Percentiles rank a stretch among this genome's conserved stretches.
phyloP scores from a whole-genome alignment of 345 rosid genomes.

The Citrus mangshanensis region DNA sequence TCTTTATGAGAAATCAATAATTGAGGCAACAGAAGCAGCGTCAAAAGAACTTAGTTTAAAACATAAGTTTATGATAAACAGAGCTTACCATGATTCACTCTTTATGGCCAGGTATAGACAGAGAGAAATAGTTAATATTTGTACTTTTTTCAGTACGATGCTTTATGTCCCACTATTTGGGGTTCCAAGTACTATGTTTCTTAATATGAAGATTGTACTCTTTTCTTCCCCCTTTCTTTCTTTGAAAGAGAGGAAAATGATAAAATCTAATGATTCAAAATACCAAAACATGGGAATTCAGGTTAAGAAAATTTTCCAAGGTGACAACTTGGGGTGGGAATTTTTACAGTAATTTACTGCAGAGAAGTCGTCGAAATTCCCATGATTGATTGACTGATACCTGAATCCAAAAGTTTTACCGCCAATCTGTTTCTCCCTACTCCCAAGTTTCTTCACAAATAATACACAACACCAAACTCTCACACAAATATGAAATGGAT shows the following conservation, averaged over 20 bases:
- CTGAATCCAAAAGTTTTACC: neutral
- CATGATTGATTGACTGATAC: neutral
- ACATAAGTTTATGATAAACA: conserved; percentile 81
- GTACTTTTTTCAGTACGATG: neutral
- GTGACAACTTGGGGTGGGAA: neutral
- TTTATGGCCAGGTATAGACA: conserved; percentile 85
- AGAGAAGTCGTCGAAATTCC: neutral
- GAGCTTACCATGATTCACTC: conserved; percentile 95
- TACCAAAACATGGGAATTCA: neutral
- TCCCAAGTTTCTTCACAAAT: neutral
- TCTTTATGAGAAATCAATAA: conserved; percentile 57
- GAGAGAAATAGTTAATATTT: neutral
- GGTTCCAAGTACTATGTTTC: neutral
- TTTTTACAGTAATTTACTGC: neutral
- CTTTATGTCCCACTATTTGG: neutral
- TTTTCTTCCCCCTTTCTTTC: neutral
- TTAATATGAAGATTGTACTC: neutral
- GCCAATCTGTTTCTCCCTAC: neutral
- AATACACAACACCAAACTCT: too few relatives aligned
- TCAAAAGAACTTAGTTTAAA: conserved; percentile 66
- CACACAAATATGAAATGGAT: neutral
- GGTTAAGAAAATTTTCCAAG: neutral
- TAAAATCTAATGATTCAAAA: neutral
- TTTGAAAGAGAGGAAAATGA: neutral
- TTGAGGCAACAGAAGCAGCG: conserved; percentile 67